Evolutionary conservation across 2,329 filamentous ascomycete genomes (phyloP).

Genomic region (Fusarium papillatum): DNA sequence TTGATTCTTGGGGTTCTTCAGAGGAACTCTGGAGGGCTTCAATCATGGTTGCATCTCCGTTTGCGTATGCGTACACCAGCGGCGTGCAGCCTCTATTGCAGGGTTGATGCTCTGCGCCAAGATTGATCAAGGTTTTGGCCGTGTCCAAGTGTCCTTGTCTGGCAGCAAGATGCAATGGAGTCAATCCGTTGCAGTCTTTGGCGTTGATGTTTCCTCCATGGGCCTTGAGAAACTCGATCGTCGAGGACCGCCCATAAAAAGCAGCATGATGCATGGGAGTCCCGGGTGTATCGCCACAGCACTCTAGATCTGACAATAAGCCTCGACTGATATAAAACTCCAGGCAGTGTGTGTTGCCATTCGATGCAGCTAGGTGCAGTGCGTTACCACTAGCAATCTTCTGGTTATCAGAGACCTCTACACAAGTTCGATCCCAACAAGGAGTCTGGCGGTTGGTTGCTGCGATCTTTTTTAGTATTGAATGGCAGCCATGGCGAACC

Average conservation of each 20-base stretch:
- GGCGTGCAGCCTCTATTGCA: neutral
- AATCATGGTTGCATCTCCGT: neutral
- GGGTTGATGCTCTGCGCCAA: neutral
- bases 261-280: slow-evolving; percentile 21
- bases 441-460: fast-evolving
- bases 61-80: neutral
- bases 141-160: fast-evolving
- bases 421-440: neutral
- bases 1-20: neutral
- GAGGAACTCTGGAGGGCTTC: neutral
- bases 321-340: neutral
- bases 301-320: neutral
- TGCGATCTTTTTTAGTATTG: neutral
- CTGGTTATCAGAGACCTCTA: neutral
- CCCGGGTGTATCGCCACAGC: neutral
- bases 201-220: slow-evolving; percentile 11
- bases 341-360: neutral
- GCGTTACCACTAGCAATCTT: neutral
- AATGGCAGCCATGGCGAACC: fast-evolving
- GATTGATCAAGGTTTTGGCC: neutral
- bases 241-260: fast-evolving
- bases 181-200: neutral
- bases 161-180: slow-evolving; percentile 2
- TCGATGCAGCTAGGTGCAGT: neutral
- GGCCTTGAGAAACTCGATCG: neutral